A percentile compares a stretch with the other conserved stretches of the same genome.
These are phyloP conservation scores for Russula brevipes DNA, from an alignment of 768 basidiomycete genomes.

Conservation along the genomic window DNA sequence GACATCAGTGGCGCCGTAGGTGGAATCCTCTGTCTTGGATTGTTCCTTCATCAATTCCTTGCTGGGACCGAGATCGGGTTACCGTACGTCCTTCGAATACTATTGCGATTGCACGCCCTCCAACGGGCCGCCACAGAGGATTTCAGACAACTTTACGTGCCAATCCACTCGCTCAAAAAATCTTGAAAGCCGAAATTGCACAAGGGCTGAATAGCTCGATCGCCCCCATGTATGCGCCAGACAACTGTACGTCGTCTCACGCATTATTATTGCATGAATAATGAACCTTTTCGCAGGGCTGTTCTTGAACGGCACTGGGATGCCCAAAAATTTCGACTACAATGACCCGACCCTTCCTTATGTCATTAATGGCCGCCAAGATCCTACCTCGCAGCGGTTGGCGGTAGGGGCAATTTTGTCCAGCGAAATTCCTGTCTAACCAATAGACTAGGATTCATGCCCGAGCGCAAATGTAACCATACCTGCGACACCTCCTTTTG, in stretches of 20 bases:
- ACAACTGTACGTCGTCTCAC: conserved; percentile 43
- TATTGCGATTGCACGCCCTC: neutral
- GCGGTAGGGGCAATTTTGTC: conserved; percentile 24
- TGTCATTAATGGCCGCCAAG: conserved; percentile 30
- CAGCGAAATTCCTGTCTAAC: neutral
- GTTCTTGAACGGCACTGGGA: conserved; percentile 33
- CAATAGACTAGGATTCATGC: conserved; percentile 33
- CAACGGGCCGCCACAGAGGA: conserved; percentile 36
- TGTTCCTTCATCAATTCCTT: conserved; percentile 55
- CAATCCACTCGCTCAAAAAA: conserved; percentile 55
- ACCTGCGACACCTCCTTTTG: conserved; percentile 15
- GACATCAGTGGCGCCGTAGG: conserved; percentile 29
- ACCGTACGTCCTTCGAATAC: conserved; percentile 37
- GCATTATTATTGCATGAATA: neutral
- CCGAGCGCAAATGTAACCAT: conserved; percentile 25
- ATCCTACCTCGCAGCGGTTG: conserved; percentile 34
- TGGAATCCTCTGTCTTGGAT: conserved; percentile 57
- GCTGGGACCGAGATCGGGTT: conserved; percentile 46
- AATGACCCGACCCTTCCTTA: conserved; percentile 29
- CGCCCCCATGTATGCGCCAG: conserved; percentile 42
- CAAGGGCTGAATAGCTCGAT: conserved; percentile 36
- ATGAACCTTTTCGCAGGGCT: conserved; percentile 22
- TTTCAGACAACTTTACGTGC: conserved; percentile 52
- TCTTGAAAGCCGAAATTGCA: conserved; percentile 48
- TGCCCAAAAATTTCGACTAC: conserved; percentile 31